These are phyloP conservation scores for Tremellales sp. DNA, from an alignment of 1,284 basidiomycete species.

Conservation along the genomic window DNA sequence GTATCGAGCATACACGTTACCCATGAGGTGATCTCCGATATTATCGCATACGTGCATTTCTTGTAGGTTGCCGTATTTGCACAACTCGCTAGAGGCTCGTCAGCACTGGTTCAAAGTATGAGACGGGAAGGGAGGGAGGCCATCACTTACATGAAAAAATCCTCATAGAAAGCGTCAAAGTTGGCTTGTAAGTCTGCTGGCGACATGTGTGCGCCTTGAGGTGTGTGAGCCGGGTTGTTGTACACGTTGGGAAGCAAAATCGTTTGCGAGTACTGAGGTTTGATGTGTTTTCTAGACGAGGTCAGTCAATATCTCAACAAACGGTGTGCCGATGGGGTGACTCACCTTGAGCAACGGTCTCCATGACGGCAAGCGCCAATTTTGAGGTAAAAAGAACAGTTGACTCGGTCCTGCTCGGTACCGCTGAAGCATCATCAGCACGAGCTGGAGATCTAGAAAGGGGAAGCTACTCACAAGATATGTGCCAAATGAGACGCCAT, in stretches of 20 bases:
- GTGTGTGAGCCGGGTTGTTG: constrained; percentile 90
- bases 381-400: constrained; percentile 51
- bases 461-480: constrained; percentile 49
- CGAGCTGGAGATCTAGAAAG: background rate
- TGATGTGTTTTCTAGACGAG: constrained; percentile 77
- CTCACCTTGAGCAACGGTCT: constrained; percentile 46
- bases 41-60: constrained; percentile 99
- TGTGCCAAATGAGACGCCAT: constrained; percentile 48
- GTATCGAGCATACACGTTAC: constrained; percentile 97
- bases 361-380: constrained; percentile 49
- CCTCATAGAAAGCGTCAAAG: constrained; percentile 96
- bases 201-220: constrained; percentile 67
- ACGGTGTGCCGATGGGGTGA: background rate
- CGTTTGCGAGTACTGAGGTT: constrained; percentile 94
- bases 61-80: constrained; percentile 90
- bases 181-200: constrained; percentile 76
- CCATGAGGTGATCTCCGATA: constrained; percentile 96
- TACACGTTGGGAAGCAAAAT: constrained; percentile 98
- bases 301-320: background rate
- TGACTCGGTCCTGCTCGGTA: constrained; percentile 49
- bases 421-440: constrained; percentile 37
- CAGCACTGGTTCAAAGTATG: constrained; percentile 1
- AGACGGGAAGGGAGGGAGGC: background rate
- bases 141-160: constrained; percentile 65
- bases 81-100: constrained; percentile 61